These are phyloP conservation scores for Colletotrichum theobromicola DNA, from an alignment of 2,329 filamentous ascomycete species.

Conservation along the genomic window DNA sequence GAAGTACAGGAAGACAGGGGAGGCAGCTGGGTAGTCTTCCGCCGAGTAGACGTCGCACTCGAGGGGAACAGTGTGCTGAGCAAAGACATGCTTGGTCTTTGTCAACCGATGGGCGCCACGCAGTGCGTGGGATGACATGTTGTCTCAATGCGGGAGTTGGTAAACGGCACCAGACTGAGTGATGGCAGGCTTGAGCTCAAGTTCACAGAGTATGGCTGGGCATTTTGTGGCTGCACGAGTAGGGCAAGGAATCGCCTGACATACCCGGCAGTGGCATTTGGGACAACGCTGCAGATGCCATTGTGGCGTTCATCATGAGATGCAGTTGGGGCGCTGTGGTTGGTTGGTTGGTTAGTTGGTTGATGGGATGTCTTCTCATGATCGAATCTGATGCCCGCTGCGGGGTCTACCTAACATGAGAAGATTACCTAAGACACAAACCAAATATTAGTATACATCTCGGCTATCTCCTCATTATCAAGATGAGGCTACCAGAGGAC, in stretches of 20 bases:
- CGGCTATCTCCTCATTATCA: not conserved
- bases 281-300: not conserved
- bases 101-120: not conserved
- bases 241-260: not conserved
- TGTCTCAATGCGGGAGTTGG: not conserved
- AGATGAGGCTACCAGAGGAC: not conserved
- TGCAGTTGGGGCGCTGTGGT: not conserved
- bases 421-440: not conserved
- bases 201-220: not conserved
- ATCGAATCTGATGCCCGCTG: not conserved
- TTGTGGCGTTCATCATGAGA: not conserved
- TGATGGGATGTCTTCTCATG: not conserved
- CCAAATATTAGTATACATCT: not conserved
- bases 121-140: not conserved
- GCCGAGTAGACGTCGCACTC: constrained; percentile 39
- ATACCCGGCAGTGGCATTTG: not conserved
- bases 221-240: not conserved
- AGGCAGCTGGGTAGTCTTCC: constrained; percentile 24
- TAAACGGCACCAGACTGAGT: not conserved
- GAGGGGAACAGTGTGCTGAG: constrained; percentile 34
- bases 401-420: not conserved
- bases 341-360: not conserved
- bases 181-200: not conserved
- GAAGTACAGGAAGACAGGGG: constrained; percentile 40
- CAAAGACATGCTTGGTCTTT: constrained; percentile 32